Base-by-base conservation (phyloP, 805 yeast species). In the Saccharomycopsis fodiens region DNA sequence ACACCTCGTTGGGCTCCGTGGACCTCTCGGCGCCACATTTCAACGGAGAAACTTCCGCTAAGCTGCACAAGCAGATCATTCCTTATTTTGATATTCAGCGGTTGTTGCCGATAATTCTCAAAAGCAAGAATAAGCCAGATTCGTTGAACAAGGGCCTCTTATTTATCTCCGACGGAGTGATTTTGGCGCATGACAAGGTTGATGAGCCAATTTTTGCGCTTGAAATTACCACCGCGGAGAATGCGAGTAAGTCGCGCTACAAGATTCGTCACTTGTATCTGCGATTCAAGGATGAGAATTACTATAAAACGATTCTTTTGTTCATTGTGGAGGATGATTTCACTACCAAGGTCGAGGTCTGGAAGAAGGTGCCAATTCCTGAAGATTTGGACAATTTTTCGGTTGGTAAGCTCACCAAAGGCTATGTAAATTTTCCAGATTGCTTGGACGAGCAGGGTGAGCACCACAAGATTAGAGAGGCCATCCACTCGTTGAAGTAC, bases 121-220 rank as follows among this genome's bases (percentile, higher is more conserved):
- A 45, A 20, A 45, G 47, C 15, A 49, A 45, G 21, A 41, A 35
- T 19, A 49, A 49, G 39, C 19, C 35, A 4, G 43, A 37, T 13
- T 41, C 46, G 13, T 38, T 48, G 16, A 48, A 48, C 21, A 48
- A 48, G 23, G 39, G 46, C 19, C 21, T 49, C 8, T 27, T 45
- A 21, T 35, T 49, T 19, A 30, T 49, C 16, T 49, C 52, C 7
- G 52, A 49, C 41, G 52, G 50, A 7, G 44, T 49, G 13, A 46
- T 49, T n/a, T 37, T 45, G 4, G 41, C 45, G 29, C 38, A 42
- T 15, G 38, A 31, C 13, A 20, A 29, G 20, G 15, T 41, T n/a
- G 45, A 41, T 5, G 52, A 45, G 29, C 52, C 52, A 12, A 25
- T 49, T 19, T 42, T 49, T 31, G 42, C 52, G 7, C 19, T 49